Percentiles rank a stretch among this genome's conserved stretches.
Conservation (phyloP, 441 rosid species). For the Corymbia calophylla region DNA sequence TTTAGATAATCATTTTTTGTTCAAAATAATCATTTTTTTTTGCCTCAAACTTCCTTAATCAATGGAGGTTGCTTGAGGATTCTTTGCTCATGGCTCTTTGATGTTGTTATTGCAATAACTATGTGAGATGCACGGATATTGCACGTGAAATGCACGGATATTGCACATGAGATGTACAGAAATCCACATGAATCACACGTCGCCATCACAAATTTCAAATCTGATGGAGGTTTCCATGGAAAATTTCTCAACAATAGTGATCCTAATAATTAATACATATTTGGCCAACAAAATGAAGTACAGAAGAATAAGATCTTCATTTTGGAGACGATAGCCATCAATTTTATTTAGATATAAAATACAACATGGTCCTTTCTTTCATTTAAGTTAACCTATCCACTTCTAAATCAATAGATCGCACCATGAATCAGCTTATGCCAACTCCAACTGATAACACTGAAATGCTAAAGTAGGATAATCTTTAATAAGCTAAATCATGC, state of each 20-base stretch:
- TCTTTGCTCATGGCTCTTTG: not conserved
- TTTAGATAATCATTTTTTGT: too few species aligned
- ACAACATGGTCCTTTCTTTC: not conserved
- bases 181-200: not conserved
- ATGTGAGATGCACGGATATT: accelerated
- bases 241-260: too few species aligned
- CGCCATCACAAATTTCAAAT: not conserved
- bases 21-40: too few species aligned
- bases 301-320: not conserved
- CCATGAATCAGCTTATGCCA: not conserved
- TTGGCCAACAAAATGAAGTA: not conserved
- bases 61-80: too few species aligned
- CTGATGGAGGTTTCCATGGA: not conserved
- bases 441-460: not conserved
- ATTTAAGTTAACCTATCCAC: not conserved
- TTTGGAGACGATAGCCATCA: not conserved
- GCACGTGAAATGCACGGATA: too few species aligned
- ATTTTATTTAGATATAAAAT: not conserved
- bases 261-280: not conserved
- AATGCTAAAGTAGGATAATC: not conserved
- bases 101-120: accelerated
- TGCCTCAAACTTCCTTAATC: too few species aligned
- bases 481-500: not conserved
- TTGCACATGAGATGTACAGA: too few species aligned
- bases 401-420: not conserved